phyloP scores from a whole-genome alignment of 129 eudicot species.

The Centaurea solstitialis region DNA sequence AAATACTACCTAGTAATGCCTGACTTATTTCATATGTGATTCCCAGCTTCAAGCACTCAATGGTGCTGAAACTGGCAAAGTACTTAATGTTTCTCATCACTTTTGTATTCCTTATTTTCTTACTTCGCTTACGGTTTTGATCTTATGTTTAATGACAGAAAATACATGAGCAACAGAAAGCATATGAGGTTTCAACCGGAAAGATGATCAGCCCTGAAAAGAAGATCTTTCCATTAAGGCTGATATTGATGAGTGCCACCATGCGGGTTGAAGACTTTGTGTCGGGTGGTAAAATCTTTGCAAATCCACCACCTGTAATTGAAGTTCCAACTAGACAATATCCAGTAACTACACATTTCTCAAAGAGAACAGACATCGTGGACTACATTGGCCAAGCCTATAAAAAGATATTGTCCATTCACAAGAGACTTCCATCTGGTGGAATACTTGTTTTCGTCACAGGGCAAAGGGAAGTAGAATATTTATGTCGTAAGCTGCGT shows the following conservation, averaged over 20 bases:
- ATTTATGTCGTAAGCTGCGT: constrained; percentile 68
- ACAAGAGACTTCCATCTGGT: constrained; percentile 89
- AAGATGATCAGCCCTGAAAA: constrained; percentile 43
- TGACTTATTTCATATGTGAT: background rate
- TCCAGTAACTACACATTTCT: constrained; percentile 76
- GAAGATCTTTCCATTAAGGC: constrained; percentile 71
- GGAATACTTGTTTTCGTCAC: constrained; percentile 96
- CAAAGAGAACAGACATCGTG: constrained; percentile 76
- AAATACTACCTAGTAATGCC: too few species aligned
- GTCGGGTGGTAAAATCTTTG: constrained; percentile 53
- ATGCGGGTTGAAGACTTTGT: constrained; percentile 84
- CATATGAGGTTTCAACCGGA: constrained; percentile 52
- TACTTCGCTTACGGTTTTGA: background rate
- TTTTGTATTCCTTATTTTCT: background rate
- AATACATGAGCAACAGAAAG: constrained; percentile 59
- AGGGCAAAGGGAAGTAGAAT: constrained; percentile 95
- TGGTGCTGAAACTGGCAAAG: background rate
- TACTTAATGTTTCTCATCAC: background rate
- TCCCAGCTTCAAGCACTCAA: background rate
- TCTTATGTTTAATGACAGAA: constrained; percentile 42
- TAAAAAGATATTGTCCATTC: constrained; percentile 81
- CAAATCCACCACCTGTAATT: constrained; percentile 75
- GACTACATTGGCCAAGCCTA: constrained; percentile 98
- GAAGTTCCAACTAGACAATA: constrained; percentile 84
- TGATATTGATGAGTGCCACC: constrained; percentile 96